Evolutionary conservation across 352 stramenopile genomes (phyloP).

Genomic region (Blastocystis sp.): DNA sequence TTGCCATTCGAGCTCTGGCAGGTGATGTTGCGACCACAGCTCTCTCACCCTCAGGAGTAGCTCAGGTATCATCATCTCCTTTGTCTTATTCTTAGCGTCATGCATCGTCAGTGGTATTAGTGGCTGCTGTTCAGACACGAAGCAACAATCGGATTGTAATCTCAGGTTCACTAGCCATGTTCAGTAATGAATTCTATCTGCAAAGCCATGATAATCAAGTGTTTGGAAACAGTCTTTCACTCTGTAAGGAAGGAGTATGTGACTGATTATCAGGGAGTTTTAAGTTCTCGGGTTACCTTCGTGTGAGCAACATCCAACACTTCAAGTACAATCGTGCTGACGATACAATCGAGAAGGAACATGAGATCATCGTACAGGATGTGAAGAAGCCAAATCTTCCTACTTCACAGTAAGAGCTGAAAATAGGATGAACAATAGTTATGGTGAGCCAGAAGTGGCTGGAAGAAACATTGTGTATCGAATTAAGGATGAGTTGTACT

Average conservation of each 20-base stretch:
- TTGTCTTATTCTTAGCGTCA: neutral
- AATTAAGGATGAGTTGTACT: constrained; percentile 84
- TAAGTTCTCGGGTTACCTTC: constrained; percentile 77
- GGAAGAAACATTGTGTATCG: constrained; percentile 83
- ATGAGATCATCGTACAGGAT: constrained; percentile 80
- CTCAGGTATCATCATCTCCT: neutral
- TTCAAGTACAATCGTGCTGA: constrained; percentile 70
- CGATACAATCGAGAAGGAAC: constrained; percentile 66
- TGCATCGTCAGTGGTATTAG: constrained; percentile 69
- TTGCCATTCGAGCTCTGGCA: constrained; percentile 74
- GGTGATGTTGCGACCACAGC: constrained; percentile 70
- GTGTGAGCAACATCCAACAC: constrained; percentile 78
- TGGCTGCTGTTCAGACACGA: constrained; percentile 76
- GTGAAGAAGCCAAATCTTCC: constrained; percentile 76
- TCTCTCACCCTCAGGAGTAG: neutral
- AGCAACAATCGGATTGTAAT: constrained; percentile 83
- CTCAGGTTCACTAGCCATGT: constrained; percentile 76
- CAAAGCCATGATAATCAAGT: constrained; percentile 54
- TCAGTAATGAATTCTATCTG: constrained; percentile 77
- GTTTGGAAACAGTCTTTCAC: constrained; percentile 72
- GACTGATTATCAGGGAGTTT: constrained; percentile 69
- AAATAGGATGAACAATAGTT: neutral
- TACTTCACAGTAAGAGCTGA: constrained; percentile 68
- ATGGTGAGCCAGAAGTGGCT: constrained; percentile 76
- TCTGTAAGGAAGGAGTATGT: constrained; percentile 66